Evolutionary conservation across 2,329 filamentous ascomycete species (phyloP), one percentile per base, ranked within the genome.

Genomic region (Colletotrichum salicis): DNA sequence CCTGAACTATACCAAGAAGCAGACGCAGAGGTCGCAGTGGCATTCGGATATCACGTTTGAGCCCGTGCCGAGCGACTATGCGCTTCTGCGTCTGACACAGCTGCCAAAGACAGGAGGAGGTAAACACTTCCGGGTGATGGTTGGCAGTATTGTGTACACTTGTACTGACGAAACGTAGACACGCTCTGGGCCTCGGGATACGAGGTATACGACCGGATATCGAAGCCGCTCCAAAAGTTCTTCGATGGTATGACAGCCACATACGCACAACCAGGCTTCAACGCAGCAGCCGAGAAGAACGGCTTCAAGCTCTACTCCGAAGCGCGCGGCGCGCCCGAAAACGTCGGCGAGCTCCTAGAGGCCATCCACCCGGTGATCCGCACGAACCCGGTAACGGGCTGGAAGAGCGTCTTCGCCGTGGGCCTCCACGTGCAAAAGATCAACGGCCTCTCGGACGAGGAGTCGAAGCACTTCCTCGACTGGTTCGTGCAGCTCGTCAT

Each of bases 41-140:
- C 89, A 91, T 77, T 87, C 86, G 0, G 90, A 93, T 73, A 92
- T 92, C 74, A 86, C 87, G 0, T 93, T 92, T 71, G 91, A 93
- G 80, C 87, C 86, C 0, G 82, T 88, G 4, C 91, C 91, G 0
- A 86, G 86, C 8, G 91, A 93, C 77, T 93, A 92, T 75, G 86
- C 90, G 0, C 84, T 88, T 0, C 81, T 92, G 1, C 80, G 87
- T 0, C 78, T 91, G 3, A 84, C 83, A 0, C 79, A 89, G 74
- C 79, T 91, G 1, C 89, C 89, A 4, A 81, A 82, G 66, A 88
- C 86, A 0, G 88, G 88, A 5, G 85, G 88, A 52, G 88, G 82
- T 82, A 74, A 85, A 80, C 1, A 5, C 22, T 1, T 19, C 15
- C 1, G 11, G 12, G 1, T 3, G 3, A 1, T 27, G 6, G 35